Evolutionary conservation across 1,139 yeast genomes (phyloP).

Genomic region (Taphrina flavorubra): DNA sequence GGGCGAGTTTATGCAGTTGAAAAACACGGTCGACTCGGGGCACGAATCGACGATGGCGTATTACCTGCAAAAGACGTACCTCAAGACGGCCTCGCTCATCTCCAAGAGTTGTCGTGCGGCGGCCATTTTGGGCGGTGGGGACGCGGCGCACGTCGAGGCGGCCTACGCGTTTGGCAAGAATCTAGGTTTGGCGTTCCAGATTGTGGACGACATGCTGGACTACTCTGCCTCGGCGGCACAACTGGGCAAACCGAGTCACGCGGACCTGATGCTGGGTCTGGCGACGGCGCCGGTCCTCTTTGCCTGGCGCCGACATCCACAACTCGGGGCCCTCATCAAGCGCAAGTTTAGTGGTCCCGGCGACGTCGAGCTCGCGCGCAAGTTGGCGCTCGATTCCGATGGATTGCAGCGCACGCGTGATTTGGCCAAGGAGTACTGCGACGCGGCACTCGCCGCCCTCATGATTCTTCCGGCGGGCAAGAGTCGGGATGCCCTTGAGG

Average conservation of each 20-base stretch:
- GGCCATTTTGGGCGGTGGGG: constrained; percentile 88
- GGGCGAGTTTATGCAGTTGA: constrained; percentile 98
- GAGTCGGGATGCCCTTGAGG: constrained; percentile 84
- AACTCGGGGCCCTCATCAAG: constrained; percentile 78
- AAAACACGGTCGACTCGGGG: constrained; percentile 69
- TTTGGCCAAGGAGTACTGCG: constrained; percentile 79
- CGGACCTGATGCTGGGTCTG: constrained; percentile 88
- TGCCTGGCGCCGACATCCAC: constrained; percentile 91
- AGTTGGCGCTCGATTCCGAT: constrained; percentile 69
- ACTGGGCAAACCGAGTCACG: constrained; percentile 87
- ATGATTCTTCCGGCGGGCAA: constrained; percentile 78
- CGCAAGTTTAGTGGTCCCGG: constrained; percentile 82
- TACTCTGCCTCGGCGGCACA: constrained; percentile 82
- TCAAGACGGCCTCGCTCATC: constrained; percentile 93
- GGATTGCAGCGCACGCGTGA: constrained; percentile 79
- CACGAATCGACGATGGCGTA: constrained; percentile 80
- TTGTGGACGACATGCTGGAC: constrained; percentile 95
- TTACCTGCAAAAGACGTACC: constrained; percentile 89
- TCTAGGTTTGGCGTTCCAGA: constrained; percentile 91
- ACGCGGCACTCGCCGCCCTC: constrained; percentile 73
- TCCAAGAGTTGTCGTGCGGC: constrained; percentile 95
- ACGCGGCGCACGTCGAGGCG: constrained; percentile 73
- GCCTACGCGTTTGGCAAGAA: constrained; percentile 92
- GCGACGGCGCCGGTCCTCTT: constrained; percentile 96
- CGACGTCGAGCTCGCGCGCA: constrained; percentile 79